Percentiles rank a stretch among this genome's conserved stretches.
Conservation (phyloP, 805 yeast species). For the Blastobotrys muscicola region DNA sequence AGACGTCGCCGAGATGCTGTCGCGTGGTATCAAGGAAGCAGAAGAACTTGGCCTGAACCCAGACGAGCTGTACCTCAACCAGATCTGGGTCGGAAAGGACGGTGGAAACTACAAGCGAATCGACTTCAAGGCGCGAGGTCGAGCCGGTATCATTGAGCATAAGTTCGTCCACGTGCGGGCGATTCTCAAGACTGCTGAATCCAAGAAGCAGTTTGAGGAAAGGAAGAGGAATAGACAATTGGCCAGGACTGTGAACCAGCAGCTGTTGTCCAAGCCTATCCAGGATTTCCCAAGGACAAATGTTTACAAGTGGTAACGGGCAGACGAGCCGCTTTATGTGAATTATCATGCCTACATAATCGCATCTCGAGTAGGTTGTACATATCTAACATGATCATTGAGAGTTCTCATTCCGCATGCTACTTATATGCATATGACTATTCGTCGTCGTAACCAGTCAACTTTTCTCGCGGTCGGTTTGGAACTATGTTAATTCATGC, state of each 20-base stretch:
- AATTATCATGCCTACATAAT: not conserved
- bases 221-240: conserved; percentile 39
- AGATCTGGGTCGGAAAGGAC: conserved; percentile 89
- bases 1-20: conserved; percentile 68
- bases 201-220: conserved; percentile 39
- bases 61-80: conserved; percentile 58
- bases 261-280: conserved; percentile 31
- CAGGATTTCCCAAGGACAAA: conserved; percentile 25
- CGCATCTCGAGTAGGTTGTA: not conserved
- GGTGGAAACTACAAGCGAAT: conserved; percentile 61
- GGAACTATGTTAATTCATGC: conserved; percentile 13
- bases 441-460: conserved; percentile 29
- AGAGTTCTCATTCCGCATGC: too few species aligned
- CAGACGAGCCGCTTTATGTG: conserved; percentile 1
- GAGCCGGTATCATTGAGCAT: conserved; percentile 69
- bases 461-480: conserved; percentile 20
- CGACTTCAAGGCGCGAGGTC: conserved; percentile 85
- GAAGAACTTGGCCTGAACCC: conserved; percentile 47
- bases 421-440: conserved; percentile 5
- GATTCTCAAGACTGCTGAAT: conserved; percentile 58
- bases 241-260: conserved; percentile 35
- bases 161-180: conserved; percentile 75
- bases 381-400: not conserved
- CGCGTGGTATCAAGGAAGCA: conserved; percentile 64
- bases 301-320: conserved; percentile 32